Base-by-base conservation (phyloP, 2,329 filamentous ascomycete genomes). In the Didymella sp. region DNA sequence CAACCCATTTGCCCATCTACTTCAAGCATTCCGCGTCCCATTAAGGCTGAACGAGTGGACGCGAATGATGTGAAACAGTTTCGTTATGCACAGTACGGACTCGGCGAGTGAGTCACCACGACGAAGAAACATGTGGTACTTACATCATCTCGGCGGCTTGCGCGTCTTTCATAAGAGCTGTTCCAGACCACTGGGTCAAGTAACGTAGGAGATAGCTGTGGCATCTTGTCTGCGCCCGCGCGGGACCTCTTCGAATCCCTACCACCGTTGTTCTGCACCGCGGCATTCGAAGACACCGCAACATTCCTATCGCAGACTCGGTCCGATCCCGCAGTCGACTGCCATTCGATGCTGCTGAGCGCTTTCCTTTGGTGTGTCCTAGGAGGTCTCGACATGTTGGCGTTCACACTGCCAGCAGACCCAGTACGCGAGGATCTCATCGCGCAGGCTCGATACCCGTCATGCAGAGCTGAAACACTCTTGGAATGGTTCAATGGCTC, bases 371-470 rank as follows among this genome's bases (percentile, higher is more conserved):
- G 69, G 13, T 67, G 65, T 38, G 60, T 49, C 46, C 63, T 70
- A n/a, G 61, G 58, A n/a, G 62, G 56, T 37, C 45, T 66, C 37
- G 65, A 53, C 37, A 65, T 69, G 46, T 57, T 47, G 31, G 52
- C 46, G 55, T 46, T 61, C 15, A 66, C 50, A 42, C 60, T 65
- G 49, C 69, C 57, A 37, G 65, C 51, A 51, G 68, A 64, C 35
- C 58, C 64, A 60, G 59, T 69, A 49, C 62, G 67, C 40, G 64
- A 63, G 25, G 68, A 67, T 61, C 62, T 71, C 67, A 73, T 70
- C 19, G 63, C 64, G 56, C 56, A 57, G 28, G 63, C 56, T 54
- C 43, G 56, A 44, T 51, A 56, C 38, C 35, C 44, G 9, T 25
- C 28, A 17, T 58, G 53, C 21, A 64, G 33, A 38, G 52, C 56